Conservation (phyloP, 2,329 filamentous ascomycete species). For the Bisporella sp. region DNA sequence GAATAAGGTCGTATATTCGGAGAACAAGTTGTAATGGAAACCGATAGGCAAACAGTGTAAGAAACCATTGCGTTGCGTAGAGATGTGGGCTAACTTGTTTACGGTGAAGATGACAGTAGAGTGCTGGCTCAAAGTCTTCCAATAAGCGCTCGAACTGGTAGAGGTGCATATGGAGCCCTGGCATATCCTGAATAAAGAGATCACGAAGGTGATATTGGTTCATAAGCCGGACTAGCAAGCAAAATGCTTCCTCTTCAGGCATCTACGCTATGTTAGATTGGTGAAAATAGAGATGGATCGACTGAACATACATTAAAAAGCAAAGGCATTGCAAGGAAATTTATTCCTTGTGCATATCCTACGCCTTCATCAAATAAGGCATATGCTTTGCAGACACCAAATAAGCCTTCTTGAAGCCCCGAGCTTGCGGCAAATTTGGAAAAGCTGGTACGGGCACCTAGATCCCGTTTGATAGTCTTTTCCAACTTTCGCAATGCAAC, state of each 20-base stretch:
- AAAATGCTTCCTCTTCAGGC: constrained; percentile 96
- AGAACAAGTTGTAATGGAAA: constrained; percentile 95
- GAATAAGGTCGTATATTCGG: constrained; percentile 90
- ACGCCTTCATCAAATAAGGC: constrained; percentile 91
- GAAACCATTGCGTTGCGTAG: constrained; percentile 98
- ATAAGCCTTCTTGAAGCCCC: constrained; percentile 86
- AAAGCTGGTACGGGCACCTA: constrained; percentile 90
- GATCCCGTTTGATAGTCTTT: constrained; percentile 82
- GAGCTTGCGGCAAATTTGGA: constrained; percentile 91
- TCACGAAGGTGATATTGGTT: constrained; percentile 91
- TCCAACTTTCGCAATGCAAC: constrained; percentile 74
- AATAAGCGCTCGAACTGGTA: constrained; percentile 93
- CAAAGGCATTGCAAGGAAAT: constrained; percentile 94
- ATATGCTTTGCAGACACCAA: constrained; percentile 95
- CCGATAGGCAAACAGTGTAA: constrained; percentile 96
- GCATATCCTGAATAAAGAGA: constrained; percentile 93
- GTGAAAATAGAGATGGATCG: neutral
- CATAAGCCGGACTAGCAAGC: constrained; percentile 88
- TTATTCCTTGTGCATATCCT: constrained; percentile 97
- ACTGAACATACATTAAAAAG: constrained; percentile 71
- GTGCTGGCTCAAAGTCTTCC: constrained; percentile 86
- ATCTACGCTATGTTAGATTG: constrained; percentile 48
- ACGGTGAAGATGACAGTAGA: constrained; percentile 90
- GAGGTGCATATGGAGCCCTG: constrained; percentile 83
- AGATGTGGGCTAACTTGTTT: constrained; percentile 83